These are phyloP conservation scores for Puccinia hordei DNA, from an alignment of 1,284 basidiomycete species.

Conservation along the genomic window DNA sequence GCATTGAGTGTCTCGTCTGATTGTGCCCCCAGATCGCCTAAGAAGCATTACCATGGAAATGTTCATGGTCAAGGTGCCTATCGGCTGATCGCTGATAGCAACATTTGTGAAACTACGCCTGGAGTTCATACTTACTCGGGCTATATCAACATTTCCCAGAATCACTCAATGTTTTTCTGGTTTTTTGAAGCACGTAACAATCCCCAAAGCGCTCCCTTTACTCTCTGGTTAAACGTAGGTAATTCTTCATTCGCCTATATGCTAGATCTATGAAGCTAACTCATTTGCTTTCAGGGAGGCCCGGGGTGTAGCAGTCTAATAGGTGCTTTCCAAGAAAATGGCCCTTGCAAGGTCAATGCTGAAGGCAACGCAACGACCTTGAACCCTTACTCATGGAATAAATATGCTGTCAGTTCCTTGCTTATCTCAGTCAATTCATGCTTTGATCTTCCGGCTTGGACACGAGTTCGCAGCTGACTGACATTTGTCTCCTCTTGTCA, in stretches of 20 bases:
- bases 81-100: conserved; percentile 62
- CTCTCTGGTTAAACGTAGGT: conserved; percentile 64
- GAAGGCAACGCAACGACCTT: conserved; percentile 64
- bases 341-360: conserved; percentile 69
- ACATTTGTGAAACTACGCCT: conserved; percentile 72
- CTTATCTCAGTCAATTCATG: background rate
- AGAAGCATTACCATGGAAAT: conserved; percentile 1
- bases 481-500: background rate
- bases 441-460: background rate
- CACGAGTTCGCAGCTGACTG: background rate
- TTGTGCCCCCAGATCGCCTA: conserved; percentile 5
- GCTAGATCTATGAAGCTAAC: conserved; percentile 64
- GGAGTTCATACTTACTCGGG: conserved; percentile 70
- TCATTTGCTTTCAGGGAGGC: conserved; percentile 54
- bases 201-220: conserved; percentile 66
- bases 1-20: background rate
- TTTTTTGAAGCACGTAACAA: conserved; percentile 69
- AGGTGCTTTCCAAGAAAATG: conserved; percentile 70
- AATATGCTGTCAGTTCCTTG: conserved; percentile 60
- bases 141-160: conserved; percentile 66
- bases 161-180: conserved; percentile 70
- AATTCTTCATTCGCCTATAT: conserved; percentile 56
- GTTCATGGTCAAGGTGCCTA: conserved; percentile 19
- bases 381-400: conserved; percentile 71
- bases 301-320: conserved; percentile 70